Conservation (phyloP, 345 rosid genomes). For the Erysimum cheiranthoides region DNA sequence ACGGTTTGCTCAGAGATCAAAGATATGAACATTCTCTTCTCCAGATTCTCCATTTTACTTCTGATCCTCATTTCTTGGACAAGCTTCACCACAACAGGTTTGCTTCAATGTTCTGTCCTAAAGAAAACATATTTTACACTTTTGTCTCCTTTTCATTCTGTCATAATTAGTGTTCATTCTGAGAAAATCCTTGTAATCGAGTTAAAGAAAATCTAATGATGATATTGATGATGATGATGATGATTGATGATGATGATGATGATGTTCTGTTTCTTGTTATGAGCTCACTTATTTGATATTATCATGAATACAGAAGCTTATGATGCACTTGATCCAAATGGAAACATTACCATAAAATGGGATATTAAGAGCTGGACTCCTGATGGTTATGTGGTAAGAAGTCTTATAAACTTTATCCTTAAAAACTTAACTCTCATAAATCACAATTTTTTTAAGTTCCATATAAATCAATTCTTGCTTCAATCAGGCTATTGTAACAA, state of each 20-base stretch:
- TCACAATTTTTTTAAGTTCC: background rate
- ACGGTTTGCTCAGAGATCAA: conserved; percentile 13
- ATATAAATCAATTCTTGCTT: background rate
- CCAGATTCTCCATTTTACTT: conserved; percentile 44
- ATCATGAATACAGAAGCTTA: conserved; percentile 63
- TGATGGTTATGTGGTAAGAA: conserved; percentile 86
- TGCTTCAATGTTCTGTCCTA: background rate
- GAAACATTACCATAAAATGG: conserved; percentile 95
- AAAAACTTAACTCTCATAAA: background rate
- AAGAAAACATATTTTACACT: background rate
- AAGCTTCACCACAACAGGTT: conserved; percentile 63
- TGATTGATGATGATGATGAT: background rate
- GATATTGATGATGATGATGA: background rate
- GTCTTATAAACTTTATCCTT: background rate
- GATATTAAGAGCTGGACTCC: conserved; percentile 80
- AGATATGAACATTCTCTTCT: conserved; percentile 50
- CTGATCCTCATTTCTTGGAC: conserved; percentile 52
- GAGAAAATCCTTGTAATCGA: background rate
- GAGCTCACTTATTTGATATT: conserved; percentile 24
- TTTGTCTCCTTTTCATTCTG: conserved; percentile 30
- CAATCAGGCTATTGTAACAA: conserved; percentile 65
- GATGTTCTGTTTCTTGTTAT: conserved; percentile 23
- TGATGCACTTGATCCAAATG: conserved; percentile 88
- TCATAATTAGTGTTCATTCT: conserved; percentile 16
- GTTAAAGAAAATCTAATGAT: no score